Evolutionary conservation across 1,139 yeast species (phyloP).

Genomic region (Casaregolazyma lundiana): DNA sequence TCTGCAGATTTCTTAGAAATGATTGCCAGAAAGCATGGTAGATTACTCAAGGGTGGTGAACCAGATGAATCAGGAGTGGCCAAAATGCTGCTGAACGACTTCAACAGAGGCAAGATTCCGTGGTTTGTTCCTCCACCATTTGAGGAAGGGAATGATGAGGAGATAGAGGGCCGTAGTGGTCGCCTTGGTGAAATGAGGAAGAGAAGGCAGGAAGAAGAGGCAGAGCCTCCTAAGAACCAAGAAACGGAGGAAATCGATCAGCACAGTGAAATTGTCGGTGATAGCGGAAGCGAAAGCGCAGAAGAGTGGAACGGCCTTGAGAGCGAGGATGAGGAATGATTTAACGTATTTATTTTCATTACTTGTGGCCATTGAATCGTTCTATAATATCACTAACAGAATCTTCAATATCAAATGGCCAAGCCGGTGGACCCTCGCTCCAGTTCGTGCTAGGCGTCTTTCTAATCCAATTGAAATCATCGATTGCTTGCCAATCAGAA

Average conservation of each 20-base stretch:
- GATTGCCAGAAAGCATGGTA: slow-evolving; percentile 88
- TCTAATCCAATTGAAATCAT: slow-evolving; percentile 31
- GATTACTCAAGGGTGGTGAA: slow-evolving; percentile 94
- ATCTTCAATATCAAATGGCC: background rate
- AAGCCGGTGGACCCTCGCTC: slow-evolving; percentile 11
- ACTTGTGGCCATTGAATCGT: slow-evolving; percentile 8
- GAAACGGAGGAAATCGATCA: slow-evolving; percentile 17
- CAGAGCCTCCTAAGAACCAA: slow-evolving; percentile 11
- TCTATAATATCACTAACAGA: slow-evolving; percentile 7
- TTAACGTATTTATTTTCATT: slow-evolving; percentile 6
- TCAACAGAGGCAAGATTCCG: slow-evolving; percentile 95
- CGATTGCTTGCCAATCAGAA: slow-evolving; percentile 21
- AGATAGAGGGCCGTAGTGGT: slow-evolving; percentile 22
- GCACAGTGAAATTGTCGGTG: slow-evolving; percentile 24
- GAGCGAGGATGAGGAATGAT: slow-evolving; percentile 13
- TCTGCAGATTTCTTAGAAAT: slow-evolving; percentile 81
- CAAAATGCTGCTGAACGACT: slow-evolving; percentile 84
- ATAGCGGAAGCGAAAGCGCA: slow-evolving; percentile 15
- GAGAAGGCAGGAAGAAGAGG: slow-evolving; percentile 18
- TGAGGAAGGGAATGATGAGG: slow-evolving; percentile 33
- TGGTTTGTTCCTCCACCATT: slow-evolving; percentile 95
- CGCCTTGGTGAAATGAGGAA: slow-evolving; percentile 27
- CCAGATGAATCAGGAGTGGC: slow-evolving; percentile 95
- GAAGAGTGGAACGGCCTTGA: slow-evolving; percentile 10
- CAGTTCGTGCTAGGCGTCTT: slow-evolving; percentile 23